Evolutionary conservation across 495 filamentous ascomycete species (phyloP).

Genomic region (Aspergillus steynii): DNA sequence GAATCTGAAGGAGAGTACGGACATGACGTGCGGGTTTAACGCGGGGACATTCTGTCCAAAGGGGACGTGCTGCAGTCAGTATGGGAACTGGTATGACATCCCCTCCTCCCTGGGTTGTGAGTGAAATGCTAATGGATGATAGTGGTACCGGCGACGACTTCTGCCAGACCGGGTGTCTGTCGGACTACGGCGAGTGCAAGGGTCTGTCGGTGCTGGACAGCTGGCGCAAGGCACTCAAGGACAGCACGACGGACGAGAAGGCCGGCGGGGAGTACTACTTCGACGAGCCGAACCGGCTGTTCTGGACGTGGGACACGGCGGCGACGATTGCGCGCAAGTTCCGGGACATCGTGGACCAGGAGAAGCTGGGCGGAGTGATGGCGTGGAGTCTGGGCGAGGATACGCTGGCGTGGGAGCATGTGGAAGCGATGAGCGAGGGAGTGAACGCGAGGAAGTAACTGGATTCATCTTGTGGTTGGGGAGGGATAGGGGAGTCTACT

Average conservation of each 20-base stretch:
- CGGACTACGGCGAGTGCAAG: slow-evolving; percentile 47
- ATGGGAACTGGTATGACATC: slow-evolving; percentile 40
- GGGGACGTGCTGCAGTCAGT: slow-evolving; percentile 38
- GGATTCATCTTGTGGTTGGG: not conserved
- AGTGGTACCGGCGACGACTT: slow-evolving; percentile 36
- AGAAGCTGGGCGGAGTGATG: slow-evolving; percentile 67
- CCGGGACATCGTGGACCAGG: slow-evolving; percentile 55
- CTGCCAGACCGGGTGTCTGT: slow-evolving; percentile 40
- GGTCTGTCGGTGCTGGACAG: slow-evolving; percentile 39
- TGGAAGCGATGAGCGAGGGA: slow-evolving; percentile 56
- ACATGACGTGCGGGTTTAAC: slow-evolving; percentile 32
- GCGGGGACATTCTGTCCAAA: slow-evolving; percentile 33
- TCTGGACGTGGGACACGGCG: slow-evolving; percentile 77
- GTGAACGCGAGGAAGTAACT: slow-evolving; percentile 23
- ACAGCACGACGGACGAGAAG: slow-evolving; percentile 58
- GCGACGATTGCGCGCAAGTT: slow-evolving; percentile 64
- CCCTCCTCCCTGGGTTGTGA: not conserved
- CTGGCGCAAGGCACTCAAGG: slow-evolving; percentile 48
- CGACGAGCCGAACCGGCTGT: slow-evolving; percentile 58
- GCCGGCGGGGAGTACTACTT: slow-evolving; percentile 70
- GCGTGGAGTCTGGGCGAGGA: slow-evolving; percentile 77
- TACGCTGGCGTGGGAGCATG: slow-evolving; percentile 56
- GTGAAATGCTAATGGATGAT: slow-evolving; percentile 2
- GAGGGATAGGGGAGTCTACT: too few relatives aligned
- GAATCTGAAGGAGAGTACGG: slow-evolving; percentile 49